Base-by-base conservation (phyloP, 23 red algal genomes). In the Gracilaria gracilis region DNA sequence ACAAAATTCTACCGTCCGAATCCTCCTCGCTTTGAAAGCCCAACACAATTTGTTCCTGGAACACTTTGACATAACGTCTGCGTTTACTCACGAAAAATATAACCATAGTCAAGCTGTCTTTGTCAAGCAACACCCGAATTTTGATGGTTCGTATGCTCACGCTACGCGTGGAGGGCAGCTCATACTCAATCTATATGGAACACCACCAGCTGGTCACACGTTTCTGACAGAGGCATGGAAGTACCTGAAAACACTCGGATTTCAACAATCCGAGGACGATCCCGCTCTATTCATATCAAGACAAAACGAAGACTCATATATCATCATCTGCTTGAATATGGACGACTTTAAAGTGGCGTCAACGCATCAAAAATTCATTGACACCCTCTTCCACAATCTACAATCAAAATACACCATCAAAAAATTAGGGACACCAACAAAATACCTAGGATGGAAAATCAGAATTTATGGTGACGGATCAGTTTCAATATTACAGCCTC, bases 51-150 rank as follows among this genome's bases (percentile, higher is more conserved):
- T 36, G 2, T 0, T 11, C 42, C 9, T 85, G 28, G 58, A 67
- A 47, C 81, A 85, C 19, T 85, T 85, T 32, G 81, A 66, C 58
- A 85, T 85, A 1, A 67, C 19, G 39, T n/a, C 81, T 6, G 81
- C 81, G 61, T 70, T 71, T 12, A 53, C 65, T 23, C 81, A 85
- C 61, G 81, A 69, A 48, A 0, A 1, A 20, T 85, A 85, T 33
- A 23, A 11, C 0, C 47, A 66, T 28, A 38, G n/a, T 12, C 1
- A 49, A 2, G 0, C 35, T 7, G 81, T 85, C 5, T 44, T 66
- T 6, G 37, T 85, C 16, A 1, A 15, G 2, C 57, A 85, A 49
- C 57, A 47, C 4, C 57, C 81, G 0, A 36, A 20, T 2, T 66
- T 67, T 21, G 47, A 85, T 9, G 81, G 61, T 28, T 47, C 55